Base-by-base conservation (phyloP, 495 filamentous ascomycete genomes). In the Xylaria bambusicola region DNA sequence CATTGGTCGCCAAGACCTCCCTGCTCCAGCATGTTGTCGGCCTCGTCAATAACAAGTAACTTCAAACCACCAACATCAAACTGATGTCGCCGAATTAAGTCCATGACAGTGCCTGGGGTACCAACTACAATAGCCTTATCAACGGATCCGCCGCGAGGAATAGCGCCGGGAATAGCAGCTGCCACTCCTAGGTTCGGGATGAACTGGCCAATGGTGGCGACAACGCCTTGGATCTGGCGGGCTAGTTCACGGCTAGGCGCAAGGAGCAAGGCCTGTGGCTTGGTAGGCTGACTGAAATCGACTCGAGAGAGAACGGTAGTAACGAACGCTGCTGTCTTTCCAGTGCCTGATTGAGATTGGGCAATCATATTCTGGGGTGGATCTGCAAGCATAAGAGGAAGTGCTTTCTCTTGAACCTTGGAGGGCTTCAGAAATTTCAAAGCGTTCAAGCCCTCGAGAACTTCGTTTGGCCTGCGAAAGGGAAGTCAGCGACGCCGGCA, bases 291-390 rank as follows among this genome's bases (percentile, higher is more conserved):
- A 18, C 66, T 74, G 45, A 92, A 78, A 62, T 98, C 89, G 64
- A 97, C 71, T 48, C 94, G 90, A 53, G 87, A 86, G 18, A 99
- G 82, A 52, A 97, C 89, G 41, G 94, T 97, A 53, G 96, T 83
- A 23, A 92, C 86, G 72, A 98, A 99, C 29, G 95, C 95, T 29
- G 94, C 95, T 9, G 95, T 99, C 78, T 99, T 99, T 58, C 95
- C 95, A 13, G 95, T 99, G 60, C 95, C 95, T 4, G 95, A 98
- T 75, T 99, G 95, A 26, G 94, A 97, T 71, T 99, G 95, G 20
- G 92, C 94, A 60, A 99, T 93, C 80, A 98, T 87, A 73, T 98
- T 98, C 41, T 77, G 82, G 0, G 93, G 89, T 15, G 93, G 93
- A 64, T 96, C 82, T 61, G 76, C 67, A 60, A 98, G 81, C 57